Conservation (phyloP, 148 eudicot genomes). For the Agrostemma githago region DNA sequence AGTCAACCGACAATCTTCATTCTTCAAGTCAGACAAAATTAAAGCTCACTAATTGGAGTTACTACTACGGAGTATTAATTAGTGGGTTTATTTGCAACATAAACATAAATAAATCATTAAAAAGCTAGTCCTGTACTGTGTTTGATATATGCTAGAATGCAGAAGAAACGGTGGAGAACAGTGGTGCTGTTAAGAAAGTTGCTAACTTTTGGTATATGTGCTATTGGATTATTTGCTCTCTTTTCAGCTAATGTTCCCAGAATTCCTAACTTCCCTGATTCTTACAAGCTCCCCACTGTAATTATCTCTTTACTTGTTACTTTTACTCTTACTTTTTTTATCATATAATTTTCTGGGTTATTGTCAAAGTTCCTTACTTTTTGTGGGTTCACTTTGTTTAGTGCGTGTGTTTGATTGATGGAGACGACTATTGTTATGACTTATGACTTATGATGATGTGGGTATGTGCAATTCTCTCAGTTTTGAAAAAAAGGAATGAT, state of each 20-base stretch:
- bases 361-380: not conserved
- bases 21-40: not conserved
- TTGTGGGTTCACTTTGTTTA: not conserved
- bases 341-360: not conserved
- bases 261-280: conserved; percentile 44
- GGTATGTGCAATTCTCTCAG: too few species aligned
- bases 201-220: conserved; percentile 56
- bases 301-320: conserved; percentile 1
- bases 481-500: not conserved
- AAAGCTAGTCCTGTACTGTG: too few species aligned
- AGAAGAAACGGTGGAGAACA: conserved; percentile 47
- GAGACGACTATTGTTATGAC: too few species aligned
- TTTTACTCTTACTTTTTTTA: not conserved
- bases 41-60: not conserved
- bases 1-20: conserved; percentile 7
- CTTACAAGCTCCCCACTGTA: conserved; percentile 63
- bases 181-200: conserved; percentile 42
- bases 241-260: conserved; percentile 54
- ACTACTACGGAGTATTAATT: not conserved
- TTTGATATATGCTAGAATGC: conserved; percentile 28
- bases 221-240: conserved; percentile 54
- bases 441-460: too few species aligned
- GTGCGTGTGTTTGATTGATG: too few species aligned
- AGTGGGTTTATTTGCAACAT: not conserved
- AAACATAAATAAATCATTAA: not conserved